Conservation (phyloP, 2,329 filamentous ascomycete genomes). For the Cladosporium velox region DNA sequence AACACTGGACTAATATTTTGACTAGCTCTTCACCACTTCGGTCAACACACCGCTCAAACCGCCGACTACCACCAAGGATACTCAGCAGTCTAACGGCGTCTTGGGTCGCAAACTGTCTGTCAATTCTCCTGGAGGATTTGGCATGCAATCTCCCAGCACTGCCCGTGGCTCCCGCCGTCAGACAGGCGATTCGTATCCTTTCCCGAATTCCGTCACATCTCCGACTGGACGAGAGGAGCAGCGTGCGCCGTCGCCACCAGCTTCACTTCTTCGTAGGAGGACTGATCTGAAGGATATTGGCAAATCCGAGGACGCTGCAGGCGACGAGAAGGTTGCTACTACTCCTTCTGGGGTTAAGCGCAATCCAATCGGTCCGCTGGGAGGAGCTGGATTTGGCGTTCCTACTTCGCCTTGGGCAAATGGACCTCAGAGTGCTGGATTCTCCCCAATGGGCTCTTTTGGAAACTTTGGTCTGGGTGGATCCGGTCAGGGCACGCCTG, state of each 20-base stretch:
- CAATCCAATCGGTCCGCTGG: constrained; percentile 55
- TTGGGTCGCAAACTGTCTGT: constrained; percentile 78
- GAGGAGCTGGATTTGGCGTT: constrained; percentile 49
- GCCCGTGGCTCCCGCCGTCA: constrained; percentile 73
- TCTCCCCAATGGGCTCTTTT: constrained; percentile 79
- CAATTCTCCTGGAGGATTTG: constrained; percentile 64
- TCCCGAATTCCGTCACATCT: constrained; percentile 57
- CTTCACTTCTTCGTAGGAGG: constrained; percentile 60
- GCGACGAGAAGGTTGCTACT: constrained; percentile 38
- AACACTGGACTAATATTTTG: background rate
- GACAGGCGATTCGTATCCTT: constrained; percentile 70
- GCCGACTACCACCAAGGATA: constrained; percentile 68
- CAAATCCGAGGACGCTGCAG: constrained; percentile 36
- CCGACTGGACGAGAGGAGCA: constrained; percentile 66
- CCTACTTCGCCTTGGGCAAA: constrained; percentile 60
- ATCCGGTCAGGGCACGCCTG: constrained; percentile 48
- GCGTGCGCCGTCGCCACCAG: constrained; percentile 61
- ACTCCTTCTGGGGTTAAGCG: constrained; percentile 60
- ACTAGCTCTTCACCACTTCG: constrained; percentile 71
- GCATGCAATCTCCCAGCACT: constrained; percentile 71
- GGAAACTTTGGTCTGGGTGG: constrained; percentile 77
- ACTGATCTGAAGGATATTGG: constrained; percentile 60
- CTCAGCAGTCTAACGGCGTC: constrained; percentile 52
- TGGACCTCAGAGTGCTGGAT: constrained; percentile 61
- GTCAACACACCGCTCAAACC: constrained; percentile 94